Conservation (phyloP, 768 basidiomycete species). For the Russula brevipes region DNA sequence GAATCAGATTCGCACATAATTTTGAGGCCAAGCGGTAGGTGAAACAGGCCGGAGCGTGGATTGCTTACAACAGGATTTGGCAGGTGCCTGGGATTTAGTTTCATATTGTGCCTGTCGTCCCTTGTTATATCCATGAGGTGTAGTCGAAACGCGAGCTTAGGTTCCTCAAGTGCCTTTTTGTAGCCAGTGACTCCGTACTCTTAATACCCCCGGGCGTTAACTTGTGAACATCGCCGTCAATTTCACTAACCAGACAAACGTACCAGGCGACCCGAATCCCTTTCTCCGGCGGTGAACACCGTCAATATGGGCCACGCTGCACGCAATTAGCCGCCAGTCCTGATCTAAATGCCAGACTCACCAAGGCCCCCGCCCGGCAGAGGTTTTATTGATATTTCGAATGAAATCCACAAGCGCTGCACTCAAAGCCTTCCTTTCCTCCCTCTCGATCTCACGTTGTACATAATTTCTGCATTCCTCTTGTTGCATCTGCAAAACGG, state of each 20-base stretch:
- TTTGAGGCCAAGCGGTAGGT: conserved; percentile 1
- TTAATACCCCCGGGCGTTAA: neutral
- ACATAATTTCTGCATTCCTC: neutral
- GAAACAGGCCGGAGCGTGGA: neutral
- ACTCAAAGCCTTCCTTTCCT: neutral
- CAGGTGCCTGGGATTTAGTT: conserved; percentile 1
- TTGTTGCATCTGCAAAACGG: conserved; percentile 13
- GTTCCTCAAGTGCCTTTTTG: neutral
- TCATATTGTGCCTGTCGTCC: conserved; percentile 11
- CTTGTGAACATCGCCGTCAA: neutral
- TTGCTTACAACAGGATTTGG: neutral
- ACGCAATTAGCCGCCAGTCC: neutral
- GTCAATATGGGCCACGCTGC: neutral
- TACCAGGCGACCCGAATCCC: neutral
- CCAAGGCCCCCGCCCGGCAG: neutral
- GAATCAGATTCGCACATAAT: conserved; percentile 4
- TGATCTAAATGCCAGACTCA: neutral
- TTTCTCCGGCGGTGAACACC: neutral
- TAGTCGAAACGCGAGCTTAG: neutral
- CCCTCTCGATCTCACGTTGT: neutral
- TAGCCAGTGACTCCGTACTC: conserved; percentile 4
- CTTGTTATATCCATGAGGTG: conserved; percentile 4
- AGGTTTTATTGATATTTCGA: neutral
- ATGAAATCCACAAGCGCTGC: neutral
- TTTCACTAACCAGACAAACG: neutral